Evolutionary conservation across 805 yeast genomes (phyloP).

Genomic region (Cyberlindnera subsufficiens): DNA sequence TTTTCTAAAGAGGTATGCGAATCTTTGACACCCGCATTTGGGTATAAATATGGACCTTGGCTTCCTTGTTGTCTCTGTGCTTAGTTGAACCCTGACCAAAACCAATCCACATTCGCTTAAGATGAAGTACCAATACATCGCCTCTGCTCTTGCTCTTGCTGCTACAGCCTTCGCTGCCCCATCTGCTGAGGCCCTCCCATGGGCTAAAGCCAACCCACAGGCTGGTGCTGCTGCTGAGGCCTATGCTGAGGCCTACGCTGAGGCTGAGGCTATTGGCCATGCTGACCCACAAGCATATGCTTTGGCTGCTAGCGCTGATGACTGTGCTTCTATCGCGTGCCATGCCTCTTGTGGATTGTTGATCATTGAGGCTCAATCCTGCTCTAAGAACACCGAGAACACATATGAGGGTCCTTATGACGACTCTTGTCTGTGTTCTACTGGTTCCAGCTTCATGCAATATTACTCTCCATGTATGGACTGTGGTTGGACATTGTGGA

Average conservation of each 20-base stretch:
- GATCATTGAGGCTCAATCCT: slow-evolving; percentile 24
- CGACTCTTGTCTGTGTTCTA: slow-evolving; percentile 15
- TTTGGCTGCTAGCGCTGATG: slow-evolving; percentile 17
- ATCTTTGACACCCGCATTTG: no score
- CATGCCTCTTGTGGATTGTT: slow-evolving; percentile 28
- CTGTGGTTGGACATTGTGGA: slow-evolving; percentile 34
- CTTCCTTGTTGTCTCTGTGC: no score
- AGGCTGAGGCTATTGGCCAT: slow-evolving; percentile 8
- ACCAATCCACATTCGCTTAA: not conserved
- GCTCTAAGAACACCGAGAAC: slow-evolving; percentile 13
- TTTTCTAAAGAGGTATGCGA: no score
- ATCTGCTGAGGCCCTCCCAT: slow-evolving; percentile 4
- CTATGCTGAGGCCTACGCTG: slow-evolving; percentile 5
- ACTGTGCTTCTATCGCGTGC: slow-evolving; percentile 23
- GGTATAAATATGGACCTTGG: no score
- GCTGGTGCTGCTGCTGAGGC: slow-evolving; percentile 8
- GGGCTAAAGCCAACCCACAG: slow-evolving; percentile 9
- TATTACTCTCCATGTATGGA: slow-evolving; percentile 25
- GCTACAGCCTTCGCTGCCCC: slow-evolving; percentile 1
- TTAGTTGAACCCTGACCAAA: not conserved
- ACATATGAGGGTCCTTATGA: slow-evolving; percentile 10
- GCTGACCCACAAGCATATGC: slow-evolving; percentile 20
- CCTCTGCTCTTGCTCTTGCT: slow-evolving; percentile 1
- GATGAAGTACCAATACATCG: slow-evolving; percentile 1
- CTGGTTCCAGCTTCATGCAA: slow-evolving; percentile 16